Evolutionary conservation across 306 rosid genomes (phyloP), one percentile per base, ranked within the genome.

Genomic region (Vachellia collinsii): DNA sequence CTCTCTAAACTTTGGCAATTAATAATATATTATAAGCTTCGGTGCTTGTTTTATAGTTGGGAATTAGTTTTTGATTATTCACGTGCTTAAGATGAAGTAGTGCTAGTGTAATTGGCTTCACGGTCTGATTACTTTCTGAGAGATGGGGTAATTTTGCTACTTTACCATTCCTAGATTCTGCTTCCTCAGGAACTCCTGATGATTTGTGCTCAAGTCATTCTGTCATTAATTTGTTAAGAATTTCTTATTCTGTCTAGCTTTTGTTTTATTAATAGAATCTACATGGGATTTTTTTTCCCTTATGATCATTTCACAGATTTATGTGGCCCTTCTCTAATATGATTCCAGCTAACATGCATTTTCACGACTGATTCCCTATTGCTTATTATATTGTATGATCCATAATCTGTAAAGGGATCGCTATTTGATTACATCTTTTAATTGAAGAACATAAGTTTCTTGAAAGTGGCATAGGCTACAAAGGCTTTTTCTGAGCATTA

Each of bases 341-440:
- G 64, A 77, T 71, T 23, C 5, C 3, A 61, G 29, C 23, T 36
- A 44, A 67, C 58, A 46, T 62, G 72, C 44, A 78, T 69, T 68
- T 85, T 66, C 75, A 36, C 42, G 61, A 75, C 44, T 20, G 29
- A 77, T 81, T 85, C 67, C 74, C 41, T 77, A n/a, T 80, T 76
- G 51, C 75, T 48, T 62, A 12, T 48, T 36, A 63, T 44, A 37
- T 79, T 56, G 44, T 44, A 66, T 48, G 58, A 46, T 65, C 80
- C 34, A n/a, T 47, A 73, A 77, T 77, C 25, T 54, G 36, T 82
- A 13, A 48, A 47, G 38, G 20, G 42, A 50, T 43, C 34, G 63
- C 74, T 13, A 59, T 56, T 67, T n/a, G 1, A 34, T 6, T 11
- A 47, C 47, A n/a, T 77, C 38, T 62, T 47, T n/a, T 46, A 8